Base-by-base conservation (phyloP, 169 alveolate species). In the Besnoitia besnoiti region DNA sequence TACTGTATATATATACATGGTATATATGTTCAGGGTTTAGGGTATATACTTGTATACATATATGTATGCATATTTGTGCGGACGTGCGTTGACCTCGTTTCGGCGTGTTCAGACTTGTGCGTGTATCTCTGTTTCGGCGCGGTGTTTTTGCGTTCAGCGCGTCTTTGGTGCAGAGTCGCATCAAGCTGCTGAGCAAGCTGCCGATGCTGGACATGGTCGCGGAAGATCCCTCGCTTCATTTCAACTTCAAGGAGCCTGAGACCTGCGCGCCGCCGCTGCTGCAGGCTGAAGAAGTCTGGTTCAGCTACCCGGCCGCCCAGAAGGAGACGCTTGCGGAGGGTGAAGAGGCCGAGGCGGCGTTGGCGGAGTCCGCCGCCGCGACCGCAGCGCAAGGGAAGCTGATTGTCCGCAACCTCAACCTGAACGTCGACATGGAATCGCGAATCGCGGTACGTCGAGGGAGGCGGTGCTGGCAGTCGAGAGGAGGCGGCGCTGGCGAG, bases 211-310 rank as follows among this genome's bases (percentile, higher is more conserved):
- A 98, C 89, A 99, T 97, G 94, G 98, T 98, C 49, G 95, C 97
- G 50, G 98, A 98, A 90, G 99, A 99, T 95, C 99, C 99, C 30
- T 96, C 99, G 59, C 98, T 98, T 90, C 96, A 97, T 24, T 98
- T 98, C 95, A 98, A 98, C n/a, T 96, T 98, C 93, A 96, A 98
- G 44, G 98, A 97, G 85, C 97, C 97, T 42, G 95, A 89, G 76
- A 46, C 14, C 16, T 47, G 90, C 61, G 62, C 94, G 0, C 85
- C 95, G 5, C 95, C 95, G 24, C 55, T 93, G n/a, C 59, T 93
- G 55, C 94, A 82, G 49, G 50, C 94, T 55, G 93, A 94, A 47
- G 92, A 92, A 39, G 96, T 94, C 61, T 67, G 67, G 35, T 95
- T 96, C 61, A 96, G 96, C 19, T 96, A 96, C 84, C 77, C 84